These are phyloP conservation scores for Beauveria pseudobassiana DNA, from an alignment of 2,329 filamentous ascomycete genomes.

Conservation along the genomic window DNA sequence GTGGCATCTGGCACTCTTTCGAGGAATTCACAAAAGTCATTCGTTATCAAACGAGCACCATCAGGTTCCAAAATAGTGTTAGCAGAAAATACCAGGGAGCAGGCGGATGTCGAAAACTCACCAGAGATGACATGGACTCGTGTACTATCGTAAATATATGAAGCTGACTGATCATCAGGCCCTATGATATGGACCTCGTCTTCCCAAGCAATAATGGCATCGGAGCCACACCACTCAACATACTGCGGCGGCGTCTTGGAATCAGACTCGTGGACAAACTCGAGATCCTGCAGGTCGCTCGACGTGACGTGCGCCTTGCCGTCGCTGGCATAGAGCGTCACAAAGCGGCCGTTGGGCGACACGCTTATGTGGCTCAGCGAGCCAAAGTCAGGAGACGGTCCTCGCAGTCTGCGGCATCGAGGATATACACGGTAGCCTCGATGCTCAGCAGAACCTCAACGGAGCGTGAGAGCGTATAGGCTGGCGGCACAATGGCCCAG, in stretches of 20 bases:
- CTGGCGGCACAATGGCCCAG: constrained; percentile 84
- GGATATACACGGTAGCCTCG: constrained; percentile 72
- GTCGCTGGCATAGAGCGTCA: constrained; percentile 77
- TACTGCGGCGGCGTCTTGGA: constrained; percentile 80
- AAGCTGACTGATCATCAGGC: constrained; percentile 65
- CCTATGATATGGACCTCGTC: constrained; percentile 94
- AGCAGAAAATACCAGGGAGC: constrained; percentile 11
- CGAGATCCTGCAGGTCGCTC: constrained; percentile 85
- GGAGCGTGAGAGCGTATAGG: constrained; percentile 80
- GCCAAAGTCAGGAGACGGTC: constrained; percentile 85
- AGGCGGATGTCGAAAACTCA: constrained; percentile 13
- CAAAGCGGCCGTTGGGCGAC: constrained; percentile 83
- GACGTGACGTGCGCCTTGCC: constrained; percentile 89
- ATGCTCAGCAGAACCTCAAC: constrained; percentile 90
- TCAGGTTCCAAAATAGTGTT: constrained; percentile 49
- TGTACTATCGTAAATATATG: constrained; percentile 83
- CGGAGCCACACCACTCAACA: constrained; percentile 93
- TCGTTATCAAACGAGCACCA: constrained; percentile 83
- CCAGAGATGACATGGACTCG: constrained; percentile 85
- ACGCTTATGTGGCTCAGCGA: constrained; percentile 87
- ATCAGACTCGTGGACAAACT: constrained; percentile 86
- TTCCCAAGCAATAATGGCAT: constrained; percentile 93
- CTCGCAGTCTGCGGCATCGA: constrained; percentile 84
- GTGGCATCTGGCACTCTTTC: constrained; percentile 84
- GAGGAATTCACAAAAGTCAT: constrained; percentile 94